Evolutionary conservation across 2,329 filamentous ascomycete species (phyloP).

Genomic region (Phyllachora maydis): DNA sequence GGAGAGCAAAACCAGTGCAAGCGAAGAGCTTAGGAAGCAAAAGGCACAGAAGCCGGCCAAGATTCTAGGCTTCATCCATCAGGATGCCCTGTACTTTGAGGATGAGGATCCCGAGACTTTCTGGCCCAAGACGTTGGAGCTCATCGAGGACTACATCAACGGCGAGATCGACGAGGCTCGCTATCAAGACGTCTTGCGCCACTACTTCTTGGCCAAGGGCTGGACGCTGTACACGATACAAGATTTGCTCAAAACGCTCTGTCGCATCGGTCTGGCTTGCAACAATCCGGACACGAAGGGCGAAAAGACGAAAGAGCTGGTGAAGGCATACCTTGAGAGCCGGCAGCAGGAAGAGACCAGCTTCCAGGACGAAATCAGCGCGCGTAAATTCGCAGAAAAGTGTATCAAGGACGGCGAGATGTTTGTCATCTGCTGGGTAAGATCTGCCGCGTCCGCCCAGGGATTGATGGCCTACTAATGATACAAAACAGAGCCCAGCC

Average conservation of each 20-base stretch:
- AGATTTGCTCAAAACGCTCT: constrained; percentile 65
- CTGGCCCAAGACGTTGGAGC: constrained; percentile 66
- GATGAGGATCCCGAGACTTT: constrained; percentile 43
- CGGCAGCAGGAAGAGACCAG: constrained; percentile 71
- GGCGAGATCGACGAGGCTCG: constrained; percentile 64
- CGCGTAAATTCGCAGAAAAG: constrained; percentile 82
- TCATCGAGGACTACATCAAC: constrained; percentile 73
- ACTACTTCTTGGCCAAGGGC: constrained; percentile 76
- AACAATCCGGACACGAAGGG: constrained; percentile 63
- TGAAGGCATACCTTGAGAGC: constrained; percentile 68
- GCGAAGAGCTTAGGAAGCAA: constrained; percentile 52
- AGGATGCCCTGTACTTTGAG: constrained; percentile 59
- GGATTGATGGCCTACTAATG: constrained; percentile 11
- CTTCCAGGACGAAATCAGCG: constrained; percentile 73
- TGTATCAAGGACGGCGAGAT: constrained; percentile 83
- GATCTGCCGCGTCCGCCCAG: constrained; percentile 15
- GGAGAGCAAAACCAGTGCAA: constrained; percentile 51
- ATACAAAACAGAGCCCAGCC: constrained; percentile 36
- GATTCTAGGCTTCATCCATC: constrained; percentile 67
- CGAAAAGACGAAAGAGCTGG: constrained; percentile 82
- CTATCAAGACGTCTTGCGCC: constrained; percentile 77
- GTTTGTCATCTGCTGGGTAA: constrained; percentile 78
- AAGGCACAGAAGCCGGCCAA: constrained; percentile 61
- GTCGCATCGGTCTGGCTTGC: constrained; percentile 63
- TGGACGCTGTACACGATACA: constrained; percentile 91